These are phyloP conservation scores for Metschnikowia sp. DNA, from an alignment of 805 yeast species.

Conservation along the genomic window DNA sequence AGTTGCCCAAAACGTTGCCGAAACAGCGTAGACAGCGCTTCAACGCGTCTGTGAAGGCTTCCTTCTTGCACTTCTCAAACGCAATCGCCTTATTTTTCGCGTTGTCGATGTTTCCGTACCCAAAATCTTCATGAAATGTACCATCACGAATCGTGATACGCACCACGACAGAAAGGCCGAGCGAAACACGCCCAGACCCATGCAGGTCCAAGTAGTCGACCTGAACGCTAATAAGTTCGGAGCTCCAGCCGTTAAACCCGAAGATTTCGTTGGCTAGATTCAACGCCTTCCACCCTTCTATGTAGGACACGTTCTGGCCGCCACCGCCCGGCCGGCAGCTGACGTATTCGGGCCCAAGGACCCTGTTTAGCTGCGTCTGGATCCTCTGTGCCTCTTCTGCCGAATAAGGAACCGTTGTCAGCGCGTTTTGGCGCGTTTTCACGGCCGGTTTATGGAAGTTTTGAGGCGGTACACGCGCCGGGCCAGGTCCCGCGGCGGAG, in stretches of 20 bases:
- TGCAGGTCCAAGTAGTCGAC: constrained; percentile 71
- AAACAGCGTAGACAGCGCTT: constrained; percentile 77
- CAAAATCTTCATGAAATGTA: constrained; percentile 73
- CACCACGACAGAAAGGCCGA: constrained; percentile 71
- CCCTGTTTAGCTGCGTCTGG: constrained; percentile 32
- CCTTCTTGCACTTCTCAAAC: constrained; percentile 76
- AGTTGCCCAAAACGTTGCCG: constrained; percentile 78
- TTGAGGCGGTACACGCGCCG: too few species aligned
- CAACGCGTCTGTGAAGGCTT: constrained; percentile 80
- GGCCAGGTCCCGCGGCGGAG: too few species aligned
- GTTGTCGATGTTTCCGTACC: constrained; percentile 71
- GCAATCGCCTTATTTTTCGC: constrained; percentile 70
- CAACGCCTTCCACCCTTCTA: constrained; percentile 83
- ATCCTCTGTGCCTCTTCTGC: constrained; percentile 34
- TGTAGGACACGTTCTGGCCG: constrained; percentile 62
- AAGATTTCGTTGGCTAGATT: constrained; percentile 77
- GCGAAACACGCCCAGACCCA: constrained; percentile 46
- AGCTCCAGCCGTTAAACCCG: constrained; percentile 82
- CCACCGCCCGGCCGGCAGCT: constrained; percentile 76
- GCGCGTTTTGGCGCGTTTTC: background rate
- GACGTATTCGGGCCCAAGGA: constrained; percentile 73
- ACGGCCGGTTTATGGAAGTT: background rate
- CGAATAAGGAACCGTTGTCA: constrained; percentile 26
- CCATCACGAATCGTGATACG: constrained; percentile 77
- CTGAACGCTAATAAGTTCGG: constrained; percentile 61